Evolutionary conservation across 768 basidiomycete species (phyloP).

Genomic region (Polyporus arcularius): DNA sequence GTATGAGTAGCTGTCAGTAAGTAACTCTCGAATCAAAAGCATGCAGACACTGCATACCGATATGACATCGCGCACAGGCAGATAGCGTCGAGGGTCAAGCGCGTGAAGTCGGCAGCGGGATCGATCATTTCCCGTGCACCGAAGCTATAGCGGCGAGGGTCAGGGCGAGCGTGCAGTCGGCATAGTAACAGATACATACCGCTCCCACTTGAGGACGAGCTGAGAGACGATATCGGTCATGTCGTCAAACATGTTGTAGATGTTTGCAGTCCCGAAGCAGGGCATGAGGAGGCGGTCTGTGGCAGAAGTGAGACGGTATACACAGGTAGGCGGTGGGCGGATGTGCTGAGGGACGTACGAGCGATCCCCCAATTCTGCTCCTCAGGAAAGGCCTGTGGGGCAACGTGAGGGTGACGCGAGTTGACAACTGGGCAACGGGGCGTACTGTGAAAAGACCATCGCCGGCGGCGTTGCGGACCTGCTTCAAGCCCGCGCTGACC

Average conservation of each 20-base stretch:
- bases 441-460: conserved; percentile 46
- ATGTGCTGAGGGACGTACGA: conserved; percentile 31
- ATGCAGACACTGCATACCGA: conserved; percentile 25
- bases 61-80: conserved; percentile 46
- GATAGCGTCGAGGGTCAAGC: conserved; percentile 49
- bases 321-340: neutral
- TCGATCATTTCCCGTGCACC: conserved; percentile 43
- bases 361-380: conserved; percentile 50
- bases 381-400: conserved; percentile 31
- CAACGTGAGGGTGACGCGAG: conserved; percentile 20
- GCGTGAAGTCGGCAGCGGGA: conserved; percentile 47
- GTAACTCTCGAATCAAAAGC: neutral
- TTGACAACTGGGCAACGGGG: too few relatives aligned
- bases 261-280: conserved; percentile 41
- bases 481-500: conserved; percentile 34
- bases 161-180: neutral
- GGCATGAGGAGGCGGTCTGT: conserved; percentile 42
- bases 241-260: conserved; percentile 47
- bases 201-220: conserved; percentile 45
- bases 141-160: conserved; percentile 33
- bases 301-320: neutral
- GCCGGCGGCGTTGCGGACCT: conserved; percentile 38
- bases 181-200: conserved; percentile 26
- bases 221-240: conserved; percentile 50
- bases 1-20: neutral